Percentiles rank a stretch among this genome's conserved stretches.
Evolutionary conservation across 2,329 filamentous ascomycete species (phyloP).

Genomic region (Neofusicoccum sp.): DNA sequence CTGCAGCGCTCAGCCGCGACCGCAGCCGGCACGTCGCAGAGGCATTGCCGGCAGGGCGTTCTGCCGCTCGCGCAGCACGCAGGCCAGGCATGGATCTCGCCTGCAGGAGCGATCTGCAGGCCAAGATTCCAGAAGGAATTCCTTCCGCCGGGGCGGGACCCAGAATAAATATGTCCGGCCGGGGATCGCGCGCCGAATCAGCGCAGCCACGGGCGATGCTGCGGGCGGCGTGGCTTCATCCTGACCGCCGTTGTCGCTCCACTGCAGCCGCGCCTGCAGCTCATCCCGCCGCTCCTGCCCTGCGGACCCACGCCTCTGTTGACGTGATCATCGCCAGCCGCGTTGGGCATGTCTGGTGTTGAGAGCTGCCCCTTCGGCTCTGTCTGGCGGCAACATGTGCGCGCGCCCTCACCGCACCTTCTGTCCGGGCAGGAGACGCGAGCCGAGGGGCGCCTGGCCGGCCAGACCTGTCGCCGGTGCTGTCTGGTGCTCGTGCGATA

Average conservation of each 20-base stretch:
- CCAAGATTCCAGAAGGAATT: conserved; percentile 20
- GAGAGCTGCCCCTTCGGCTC: background rate
- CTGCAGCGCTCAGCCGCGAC: background rate
- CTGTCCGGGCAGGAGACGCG: background rate
- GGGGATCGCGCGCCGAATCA: conserved; percentile 4
- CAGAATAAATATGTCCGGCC: conserved; percentile 12
- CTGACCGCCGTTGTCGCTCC: conserved; percentile 16
- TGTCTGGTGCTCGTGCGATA: conserved; percentile 9
- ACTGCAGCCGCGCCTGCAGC: conserved; percentile 1
- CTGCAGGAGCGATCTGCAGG: conserved; percentile 15
- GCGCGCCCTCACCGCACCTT: conserved; percentile 9
- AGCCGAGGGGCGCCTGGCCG: background rate
- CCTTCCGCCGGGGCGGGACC: conserved; percentile 11
- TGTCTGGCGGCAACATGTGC: background rate
- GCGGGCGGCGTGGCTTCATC: background rate
- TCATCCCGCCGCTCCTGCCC: background rate
- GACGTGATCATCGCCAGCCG: background rate
- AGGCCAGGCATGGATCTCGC: conserved; percentile 4
- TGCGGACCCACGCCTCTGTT: conserved; percentile 1
- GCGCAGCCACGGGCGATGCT: background rate
- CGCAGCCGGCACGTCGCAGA: conserved; percentile 2
- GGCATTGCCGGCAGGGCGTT: background rate
- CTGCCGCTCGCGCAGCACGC: background rate
- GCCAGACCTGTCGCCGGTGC: background rate
- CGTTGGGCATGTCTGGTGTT: background rate